A percentile compares a stretch with the other conserved stretches of the same genome.
Conservation (phyloP, 2,329 filamentous ascomycete genomes). For the Malbranchea cinnamomea region DNA sequence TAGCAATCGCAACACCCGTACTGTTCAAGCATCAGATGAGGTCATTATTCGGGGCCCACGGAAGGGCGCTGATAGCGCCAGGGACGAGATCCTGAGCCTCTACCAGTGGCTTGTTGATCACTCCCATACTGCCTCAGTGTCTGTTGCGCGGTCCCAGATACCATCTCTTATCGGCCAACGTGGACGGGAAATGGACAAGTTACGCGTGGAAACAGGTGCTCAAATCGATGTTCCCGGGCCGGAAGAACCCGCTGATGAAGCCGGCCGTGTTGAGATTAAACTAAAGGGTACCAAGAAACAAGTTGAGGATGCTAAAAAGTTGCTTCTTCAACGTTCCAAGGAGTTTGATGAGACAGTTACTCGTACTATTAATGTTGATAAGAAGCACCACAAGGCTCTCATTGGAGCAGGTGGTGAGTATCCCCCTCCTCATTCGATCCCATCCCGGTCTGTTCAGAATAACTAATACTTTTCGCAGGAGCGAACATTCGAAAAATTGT, state of each 20-base stretch:
- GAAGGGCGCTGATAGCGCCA: conserved; percentile 80
- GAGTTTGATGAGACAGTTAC: conserved; percentile 83
- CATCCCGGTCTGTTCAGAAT: background rate
- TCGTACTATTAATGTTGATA: conserved; percentile 76
- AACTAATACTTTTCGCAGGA: conserved; percentile 44
- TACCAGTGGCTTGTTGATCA: conserved; percentile 84
- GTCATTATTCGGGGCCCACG: conserved; percentile 83
- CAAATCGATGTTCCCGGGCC: conserved; percentile 83
- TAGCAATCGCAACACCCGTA: conserved; percentile 44
- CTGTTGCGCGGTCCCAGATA: conserved; percentile 80
- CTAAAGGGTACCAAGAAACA: conserved; percentile 86
- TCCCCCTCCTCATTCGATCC: background rate
- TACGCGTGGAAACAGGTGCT: conserved; percentile 70
- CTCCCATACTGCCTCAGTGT: conserved; percentile 62
- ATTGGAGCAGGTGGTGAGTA: conserved; percentile 76
- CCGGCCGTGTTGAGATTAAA: conserved; percentile 65
- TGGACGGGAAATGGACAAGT: conserved; percentile 77
- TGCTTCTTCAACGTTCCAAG: conserved; percentile 71
- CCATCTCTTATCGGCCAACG: conserved; percentile 88
- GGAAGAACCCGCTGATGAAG: conserved; percentile 50
- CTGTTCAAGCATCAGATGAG: conserved; percentile 70
- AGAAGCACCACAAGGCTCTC: conserved; percentile 78
- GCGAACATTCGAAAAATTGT: conserved; percentile 78
- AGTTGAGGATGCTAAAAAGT: conserved; percentile 81
- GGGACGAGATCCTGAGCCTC: conserved; percentile 78